Conservation (phyloP, 306 rosid genomes). For the Malus orientalis region DNA sequence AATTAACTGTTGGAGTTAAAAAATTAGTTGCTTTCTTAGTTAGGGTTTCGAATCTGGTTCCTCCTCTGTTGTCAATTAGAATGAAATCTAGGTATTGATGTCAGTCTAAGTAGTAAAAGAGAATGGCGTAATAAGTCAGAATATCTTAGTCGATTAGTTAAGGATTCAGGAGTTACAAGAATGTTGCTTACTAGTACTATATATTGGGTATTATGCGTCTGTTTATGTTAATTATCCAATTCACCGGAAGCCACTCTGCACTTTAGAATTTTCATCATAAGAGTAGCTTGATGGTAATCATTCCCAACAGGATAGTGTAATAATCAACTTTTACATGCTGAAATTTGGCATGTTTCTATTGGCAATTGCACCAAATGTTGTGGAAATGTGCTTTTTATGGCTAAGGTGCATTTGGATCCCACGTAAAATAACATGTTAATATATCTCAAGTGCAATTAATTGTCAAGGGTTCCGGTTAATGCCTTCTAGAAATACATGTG, state of each 20-base stretch:
- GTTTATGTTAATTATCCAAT: not conserved
- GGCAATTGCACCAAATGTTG: not conserved
- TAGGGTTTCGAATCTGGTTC: no score
- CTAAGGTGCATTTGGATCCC: not conserved
- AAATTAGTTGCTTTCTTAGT: no score
- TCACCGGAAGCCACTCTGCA: not conserved
- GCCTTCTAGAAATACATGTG: not conserved
- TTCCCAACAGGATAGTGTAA: not conserved
- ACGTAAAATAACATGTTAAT: not conserved
- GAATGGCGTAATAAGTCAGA: no score
- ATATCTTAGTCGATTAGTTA: no score
- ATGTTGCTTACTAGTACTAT: not conserved
- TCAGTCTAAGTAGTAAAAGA: no score
- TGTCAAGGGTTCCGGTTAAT: not conserved
- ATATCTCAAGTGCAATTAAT: not conserved
- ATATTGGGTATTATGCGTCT: not conserved
- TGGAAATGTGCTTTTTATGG: not conserved
- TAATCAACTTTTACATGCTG: not conserved
- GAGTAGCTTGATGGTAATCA: conserved; percentile 5
- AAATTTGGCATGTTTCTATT: not conserved
- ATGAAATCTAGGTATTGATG: no score
- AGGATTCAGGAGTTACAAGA: no score
- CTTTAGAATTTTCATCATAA: not conserved
- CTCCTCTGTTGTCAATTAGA: no score
- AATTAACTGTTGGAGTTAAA: not conserved